Evolutionary conservation across 176 grass and related monocot genomes (phyloP), one percentile per base, ranked within the genome.

Genomic region (Avena atlantica): DNA sequence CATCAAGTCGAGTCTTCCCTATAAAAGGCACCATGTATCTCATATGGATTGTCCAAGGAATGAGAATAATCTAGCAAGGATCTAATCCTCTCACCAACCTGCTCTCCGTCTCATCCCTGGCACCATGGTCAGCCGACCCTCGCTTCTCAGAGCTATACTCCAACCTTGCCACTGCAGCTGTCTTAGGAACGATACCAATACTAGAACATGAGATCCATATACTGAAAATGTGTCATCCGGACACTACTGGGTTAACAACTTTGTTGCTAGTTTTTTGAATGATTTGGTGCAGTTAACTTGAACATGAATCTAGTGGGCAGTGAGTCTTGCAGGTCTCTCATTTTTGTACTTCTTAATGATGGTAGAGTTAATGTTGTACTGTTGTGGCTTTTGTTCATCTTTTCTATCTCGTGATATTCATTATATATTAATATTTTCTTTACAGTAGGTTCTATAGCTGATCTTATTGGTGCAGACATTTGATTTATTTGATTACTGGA

Each of bases 261-360:
- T 15, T 5, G 20, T 79, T 83, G 45, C 77, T 79, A 90, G 29
- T 66, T 58, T 82, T 55, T 76, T 74, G 45, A 79, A 90, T 79
- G 8, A 23, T 8, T 56, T 56, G 44, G 50, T 11, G 51, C 34
- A 75, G 21, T 75, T 24, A 68, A 56, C 63, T 79, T 84, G 34
- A 47, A 61, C 16, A 13, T 70, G 24, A 72, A 72, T 80, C 55
- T 85, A 51, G 45, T 74, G n/a, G 31, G 8, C 73, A 76, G 23
- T 31, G 8, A 34, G 9, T 77, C 49, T 59, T 24, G 16, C 19
- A 23, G 23, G 56, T 64, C 40, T 64, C 51, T 21, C 52, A 25
- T 24, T 12, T 72, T 73, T 50, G 4, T 70, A 71, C 17, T 70
- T 27, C 67, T 19, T 81, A 45, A 64, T 75, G 34, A 51, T 89